Percentiles rank a stretch among this genome's conserved stretches.
Conservation (phyloP, 2,329 filamentous ascomycete species). For the Torrubiellomyces zombiae region DNA sequence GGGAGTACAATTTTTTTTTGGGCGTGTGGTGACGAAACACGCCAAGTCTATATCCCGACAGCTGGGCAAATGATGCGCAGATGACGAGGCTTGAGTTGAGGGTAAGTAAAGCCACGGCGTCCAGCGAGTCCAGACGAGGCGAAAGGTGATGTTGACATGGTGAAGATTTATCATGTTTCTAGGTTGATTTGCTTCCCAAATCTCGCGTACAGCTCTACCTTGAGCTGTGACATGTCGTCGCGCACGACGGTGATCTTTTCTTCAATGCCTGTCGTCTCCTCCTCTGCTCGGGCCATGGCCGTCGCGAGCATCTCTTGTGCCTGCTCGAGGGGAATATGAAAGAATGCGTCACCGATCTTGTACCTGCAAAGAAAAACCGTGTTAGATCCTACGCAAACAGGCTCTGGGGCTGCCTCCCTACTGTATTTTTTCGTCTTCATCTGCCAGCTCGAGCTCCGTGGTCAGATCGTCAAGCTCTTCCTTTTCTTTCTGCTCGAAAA, state of each 20-base stretch:
- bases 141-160: no score
- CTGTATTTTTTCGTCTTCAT: slow-evolving; percentile 89
- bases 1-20: no score
- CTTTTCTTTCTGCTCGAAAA: slow-evolving; percentile 67
- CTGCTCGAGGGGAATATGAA: slow-evolving; percentile 67
- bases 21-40: no score
- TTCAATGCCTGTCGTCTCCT: slow-evolving; percentile 60
- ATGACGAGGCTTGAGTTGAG: no score
- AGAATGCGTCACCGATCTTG: slow-evolving; percentile 92
- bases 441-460: slow-evolving; percentile 79
- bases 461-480: slow-evolving; percentile 91
- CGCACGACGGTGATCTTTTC: slow-evolving; percentile 57
- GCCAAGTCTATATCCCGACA: no score
- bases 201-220: slow-evolving; percentile 81
- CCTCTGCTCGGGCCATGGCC: slow-evolving; percentile 57
- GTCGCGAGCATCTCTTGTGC: slow-evolving; percentile 70
- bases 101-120: not conserved
- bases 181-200: slow-evolving; percentile 96
- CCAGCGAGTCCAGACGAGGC: not conserved
- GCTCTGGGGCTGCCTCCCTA: slow-evolving; percentile 32
- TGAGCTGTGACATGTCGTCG: slow-evolving; percentile 79
- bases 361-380: slow-evolving; percentile 42
- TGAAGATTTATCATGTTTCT: slow-evolving; percentile 75
- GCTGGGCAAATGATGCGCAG: no score
- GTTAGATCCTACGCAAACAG: not conserved